A percentile compares a stretch with the other conserved stretches of the same genome.
Evolutionary conservation across 208 protist species (phyloP).

Genomic region (Trypanosoma cruzi): DNA sequence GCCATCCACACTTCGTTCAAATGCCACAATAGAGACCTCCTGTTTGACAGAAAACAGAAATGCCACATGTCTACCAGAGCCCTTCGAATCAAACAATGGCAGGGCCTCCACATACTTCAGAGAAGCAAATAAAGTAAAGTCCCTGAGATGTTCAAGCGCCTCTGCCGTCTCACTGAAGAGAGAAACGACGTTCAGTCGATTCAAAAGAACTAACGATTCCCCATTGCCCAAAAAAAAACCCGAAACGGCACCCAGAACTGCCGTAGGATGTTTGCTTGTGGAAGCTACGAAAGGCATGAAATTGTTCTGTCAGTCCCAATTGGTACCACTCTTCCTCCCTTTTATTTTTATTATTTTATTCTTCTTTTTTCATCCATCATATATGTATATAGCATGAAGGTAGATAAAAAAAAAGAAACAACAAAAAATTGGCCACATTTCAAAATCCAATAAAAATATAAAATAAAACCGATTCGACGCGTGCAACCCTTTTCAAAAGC

Average conservation of each 20-base stretch:
- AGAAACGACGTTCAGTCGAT: slow-evolving; percentile 56
- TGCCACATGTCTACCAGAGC: slow-evolving; percentile 49
- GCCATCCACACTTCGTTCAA: slow-evolving; percentile 18
- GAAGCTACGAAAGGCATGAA: slow-evolving; percentile 54
- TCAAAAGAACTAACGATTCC: slow-evolving; percentile 39
- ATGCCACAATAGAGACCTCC: slow-evolving; percentile 60
- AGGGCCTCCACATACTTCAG: slow-evolving; percentile 73
- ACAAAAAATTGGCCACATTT: too few species aligned
- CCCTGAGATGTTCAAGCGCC: slow-evolving; percentile 39
- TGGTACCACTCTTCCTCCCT: background rate
- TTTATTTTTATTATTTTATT: background rate
- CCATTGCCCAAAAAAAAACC: slow-evolving; percentile 38
- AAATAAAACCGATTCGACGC: too few species aligned
- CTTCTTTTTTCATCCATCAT: background rate
- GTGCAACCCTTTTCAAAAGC: too few species aligned
- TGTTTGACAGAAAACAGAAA: slow-evolving; percentile 84
- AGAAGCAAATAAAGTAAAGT: slow-evolving; percentile 61
- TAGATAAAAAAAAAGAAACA: background rate
- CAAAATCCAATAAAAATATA: too few species aligned
- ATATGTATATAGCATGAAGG: background rate
- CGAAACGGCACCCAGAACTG: slow-evolving; percentile 44
- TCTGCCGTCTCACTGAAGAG: slow-evolving; percentile 35
- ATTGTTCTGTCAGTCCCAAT: background rate
- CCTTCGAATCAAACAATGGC: slow-evolving; percentile 41
- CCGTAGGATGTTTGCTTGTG: slow-evolving; percentile 54